Conservation (phyloP, 2,329 filamentous ascomycete species). For the Cladosporium sp. region DNA sequence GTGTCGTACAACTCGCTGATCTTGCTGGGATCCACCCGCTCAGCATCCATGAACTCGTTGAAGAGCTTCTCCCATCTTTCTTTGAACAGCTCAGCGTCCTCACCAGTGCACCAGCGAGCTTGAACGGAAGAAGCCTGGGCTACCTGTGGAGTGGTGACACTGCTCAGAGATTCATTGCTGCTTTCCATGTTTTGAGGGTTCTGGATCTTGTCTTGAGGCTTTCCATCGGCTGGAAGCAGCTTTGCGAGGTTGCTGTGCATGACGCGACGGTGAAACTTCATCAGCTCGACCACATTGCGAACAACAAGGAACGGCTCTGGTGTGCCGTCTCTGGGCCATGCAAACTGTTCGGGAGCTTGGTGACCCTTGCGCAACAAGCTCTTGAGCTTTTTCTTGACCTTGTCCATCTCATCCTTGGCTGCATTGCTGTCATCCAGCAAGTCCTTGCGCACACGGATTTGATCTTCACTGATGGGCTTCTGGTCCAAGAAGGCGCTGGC, state of each 20-base stretch:
- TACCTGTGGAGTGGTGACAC: constrained; percentile 9
- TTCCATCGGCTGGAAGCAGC: constrained; percentile 57
- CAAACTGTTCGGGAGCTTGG: constrained; percentile 88
- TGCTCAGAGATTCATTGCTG: constrained; percentile 10
- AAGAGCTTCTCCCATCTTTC: constrained; percentile 99
- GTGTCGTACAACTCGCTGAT: constrained; percentile 98
- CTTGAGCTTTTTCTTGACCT: constrained; percentile 99
- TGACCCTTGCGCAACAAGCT: constrained; percentile 86
- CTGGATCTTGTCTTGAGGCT: constrained; percentile 51
- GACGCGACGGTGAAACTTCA: constrained; percentile 93
- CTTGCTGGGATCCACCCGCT: constrained; percentile 98
- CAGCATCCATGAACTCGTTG: constrained; percentile 89
- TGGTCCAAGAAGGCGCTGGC: constrained; percentile 81
- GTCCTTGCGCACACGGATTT: constrained; percentile 88
- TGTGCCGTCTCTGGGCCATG: constrained; percentile 90
- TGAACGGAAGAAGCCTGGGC: constrained; percentile 56
- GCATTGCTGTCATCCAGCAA: constrained; percentile 95
- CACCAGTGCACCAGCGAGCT: constrained; percentile 89
- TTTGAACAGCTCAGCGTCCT: constrained; percentile 89
- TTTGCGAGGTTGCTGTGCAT: constrained; percentile 93
- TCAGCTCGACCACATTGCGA: constrained; percentile 84
- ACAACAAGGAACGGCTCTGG: constrained; percentile 93
- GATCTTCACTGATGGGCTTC: constrained; percentile 78
- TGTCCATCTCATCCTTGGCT: constrained; percentile 98
- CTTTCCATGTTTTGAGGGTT: constrained; percentile 48